Conservation (phyloP, 1,139 yeast genomes). For the Hyphopichia buzzinii region DNA sequence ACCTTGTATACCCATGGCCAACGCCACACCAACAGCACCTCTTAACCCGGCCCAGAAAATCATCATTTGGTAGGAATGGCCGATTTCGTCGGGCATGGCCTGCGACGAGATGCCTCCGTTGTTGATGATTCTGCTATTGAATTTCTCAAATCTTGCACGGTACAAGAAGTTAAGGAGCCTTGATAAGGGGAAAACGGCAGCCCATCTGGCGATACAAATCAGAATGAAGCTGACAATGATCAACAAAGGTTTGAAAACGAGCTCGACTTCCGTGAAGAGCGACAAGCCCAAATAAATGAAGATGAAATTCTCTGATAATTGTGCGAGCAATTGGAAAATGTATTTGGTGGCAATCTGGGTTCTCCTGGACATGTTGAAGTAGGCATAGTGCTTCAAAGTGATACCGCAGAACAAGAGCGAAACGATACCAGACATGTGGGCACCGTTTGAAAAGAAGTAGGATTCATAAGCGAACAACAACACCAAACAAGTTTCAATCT, state of each 20-base stretch:
- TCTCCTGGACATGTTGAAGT: conserved; percentile 94
- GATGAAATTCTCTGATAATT: conserved; percentile 92
- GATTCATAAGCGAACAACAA: conserved; percentile 91
- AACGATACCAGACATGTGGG: conserved; percentile 99
- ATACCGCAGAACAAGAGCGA: conserved; percentile 94
- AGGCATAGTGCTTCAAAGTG: conserved; percentile 94
- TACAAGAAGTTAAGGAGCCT: conserved; percentile 77
- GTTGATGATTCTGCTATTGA: conserved; percentile 30
- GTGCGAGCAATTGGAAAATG: conserved; percentile 90
- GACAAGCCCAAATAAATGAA: conserved; percentile 94
- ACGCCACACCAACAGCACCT: conserved; percentile 99
- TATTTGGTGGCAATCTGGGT: conserved; percentile 96
- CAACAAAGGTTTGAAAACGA: conserved; percentile 89
- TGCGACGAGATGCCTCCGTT: conserved; percentile 41
- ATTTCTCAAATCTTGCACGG: conserved; percentile 50
- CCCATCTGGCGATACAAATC: conserved; percentile 95
- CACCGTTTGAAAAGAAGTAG: conserved; percentile 95
- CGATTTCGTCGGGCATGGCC: conserved; percentile 80
- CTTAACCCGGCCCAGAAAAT: conserved; percentile 99
- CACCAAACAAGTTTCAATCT: conserved; percentile 92
- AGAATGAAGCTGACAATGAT: conserved; percentile 88
- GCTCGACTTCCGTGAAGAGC: conserved; percentile 90
- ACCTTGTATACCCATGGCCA: conserved; percentile 97
- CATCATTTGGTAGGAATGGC: conserved; percentile 97
- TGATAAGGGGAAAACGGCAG: conserved; percentile 94